Percentiles rank a stretch among this genome's conserved stretches.
These are phyloP conservation scores for Acanthamoeba triangularis DNA, from an alignment of 208 protist genomes.

Conservation along the genomic window DNA sequence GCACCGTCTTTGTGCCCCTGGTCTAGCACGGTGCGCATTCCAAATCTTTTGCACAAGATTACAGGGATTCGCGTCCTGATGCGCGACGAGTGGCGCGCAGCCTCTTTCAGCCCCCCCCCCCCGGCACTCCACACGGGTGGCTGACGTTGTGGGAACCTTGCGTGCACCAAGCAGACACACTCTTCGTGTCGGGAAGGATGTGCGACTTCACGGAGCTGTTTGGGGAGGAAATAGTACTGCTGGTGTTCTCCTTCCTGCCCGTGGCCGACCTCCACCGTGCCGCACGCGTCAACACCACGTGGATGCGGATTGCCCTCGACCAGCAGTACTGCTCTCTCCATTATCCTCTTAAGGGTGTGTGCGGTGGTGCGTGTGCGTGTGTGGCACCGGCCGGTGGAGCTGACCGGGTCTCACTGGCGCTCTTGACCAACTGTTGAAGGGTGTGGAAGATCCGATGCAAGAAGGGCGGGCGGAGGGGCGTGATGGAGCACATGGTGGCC, in stretches of 20 bases:
- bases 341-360: neutral
- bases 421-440: neutral
- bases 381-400: too few relatives aligned
- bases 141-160: too few relatives aligned
- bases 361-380: too few relatives aligned
- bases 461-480: neutral
- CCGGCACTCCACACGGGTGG: too few relatives aligned
- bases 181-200: neutral
- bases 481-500: neutral
- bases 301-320: conserved; percentile 27
- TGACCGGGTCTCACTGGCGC: too few relatives aligned
- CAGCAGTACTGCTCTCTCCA: neutral
- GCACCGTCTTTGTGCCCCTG: too few relatives aligned
- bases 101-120: too few relatives aligned
- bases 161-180: too few relatives aligned
- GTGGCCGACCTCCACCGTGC: neutral
- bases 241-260: conserved; percentile 37
- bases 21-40: too few relatives aligned
- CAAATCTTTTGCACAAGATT: too few relatives aligned
- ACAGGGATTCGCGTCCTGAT: too few relatives aligned
- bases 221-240: conserved; percentile 19
- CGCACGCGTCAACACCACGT: neutral
- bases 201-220: conserved; percentile 34
- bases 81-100: too few relatives aligned
- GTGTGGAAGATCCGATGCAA: conserved; percentile 6